These are phyloP conservation scores for Aspergillus sergii DNA, from an alignment of 2,329 filamentous ascomycete genomes.

Conservation along the genomic window DNA sequence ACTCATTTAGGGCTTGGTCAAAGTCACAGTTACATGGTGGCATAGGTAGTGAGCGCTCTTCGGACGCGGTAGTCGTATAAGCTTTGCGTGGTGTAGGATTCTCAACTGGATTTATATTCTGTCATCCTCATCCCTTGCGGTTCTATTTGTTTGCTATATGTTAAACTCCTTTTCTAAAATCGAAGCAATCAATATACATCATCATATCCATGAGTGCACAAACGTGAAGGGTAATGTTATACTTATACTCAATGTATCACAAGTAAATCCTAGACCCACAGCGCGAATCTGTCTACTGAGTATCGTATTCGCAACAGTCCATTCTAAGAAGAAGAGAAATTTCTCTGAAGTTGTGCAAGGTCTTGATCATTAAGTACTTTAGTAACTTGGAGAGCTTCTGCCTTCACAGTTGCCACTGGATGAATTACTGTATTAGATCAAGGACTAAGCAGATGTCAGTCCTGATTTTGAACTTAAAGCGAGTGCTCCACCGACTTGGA, in stretches of 20 bases:
- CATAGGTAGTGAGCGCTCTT: background rate
- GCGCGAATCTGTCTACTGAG: background rate
- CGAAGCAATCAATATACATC: too few species aligned
- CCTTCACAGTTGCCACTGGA: background rate
- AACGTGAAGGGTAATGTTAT: background rate
- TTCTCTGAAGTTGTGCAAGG: background rate
- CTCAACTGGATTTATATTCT: background rate
- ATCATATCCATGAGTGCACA: too few species aligned
- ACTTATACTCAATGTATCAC: background rate
- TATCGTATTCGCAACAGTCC: background rate
- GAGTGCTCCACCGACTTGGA: too few species aligned
- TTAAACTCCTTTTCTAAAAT: too few species aligned
- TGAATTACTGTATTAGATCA: background rate
- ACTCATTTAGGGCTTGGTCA: background rate
- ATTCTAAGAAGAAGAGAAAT: background rate
- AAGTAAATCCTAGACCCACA: background rate
- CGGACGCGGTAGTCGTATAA: background rate
- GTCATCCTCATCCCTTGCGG: background rate
- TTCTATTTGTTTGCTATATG: background rate
- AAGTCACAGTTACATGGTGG: background rate
- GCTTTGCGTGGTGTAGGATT: background rate
- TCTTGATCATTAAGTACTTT: too few species aligned
- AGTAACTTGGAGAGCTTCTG: too few species aligned
- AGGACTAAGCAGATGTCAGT: background rate
- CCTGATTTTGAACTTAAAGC: background rate